Evolutionary conservation across 2,329 filamentous ascomycete species (phyloP).

Genomic region (Ustulina deusta): DNA sequence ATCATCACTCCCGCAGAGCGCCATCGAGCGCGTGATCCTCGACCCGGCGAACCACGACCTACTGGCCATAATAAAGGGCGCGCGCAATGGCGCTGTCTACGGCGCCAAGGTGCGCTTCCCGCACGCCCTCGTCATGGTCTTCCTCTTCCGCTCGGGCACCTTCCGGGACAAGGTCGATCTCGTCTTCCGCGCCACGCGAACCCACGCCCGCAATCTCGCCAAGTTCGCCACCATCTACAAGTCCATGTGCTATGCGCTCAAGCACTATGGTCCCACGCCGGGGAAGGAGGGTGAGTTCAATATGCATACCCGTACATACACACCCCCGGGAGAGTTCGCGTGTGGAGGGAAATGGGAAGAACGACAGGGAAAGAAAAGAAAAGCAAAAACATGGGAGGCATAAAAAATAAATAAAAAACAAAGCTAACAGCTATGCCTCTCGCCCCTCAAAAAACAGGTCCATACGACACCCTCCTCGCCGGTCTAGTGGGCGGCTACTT

Average conservation of each 20-base stretch:
- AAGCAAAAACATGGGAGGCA: not conserved
- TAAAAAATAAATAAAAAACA: not conserved
- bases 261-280: constrained; percentile 67
- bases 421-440: not conserved
- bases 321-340: constrained; percentile 43
- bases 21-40: constrained; percentile 80
- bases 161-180: constrained; percentile 81
- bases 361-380: not conserved
- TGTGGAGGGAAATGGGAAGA: not conserved
- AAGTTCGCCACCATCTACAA: constrained; percentile 95
- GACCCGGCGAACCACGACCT: constrained; percentile 88
- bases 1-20: constrained; percentile 61
- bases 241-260: constrained; percentile 78
- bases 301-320: not conserved
- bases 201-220: constrained; percentile 91
- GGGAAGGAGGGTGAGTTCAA: constrained; percentile 67
- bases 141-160: constrained; percentile 93
- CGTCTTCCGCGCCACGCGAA: constrained; percentile 86
- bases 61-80: constrained; percentile 87
- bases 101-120: constrained; percentile 98
- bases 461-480: constrained; percentile 86
- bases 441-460: constrained; percentile 59
- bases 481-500: constrained; percentile 91
- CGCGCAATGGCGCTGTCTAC: constrained; percentile 97
- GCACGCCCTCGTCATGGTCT: constrained; percentile 97